Evolutionary conservation across 108 stramenopile species (phyloP).

Genomic region (Phaeodactylum tricornutum): DNA sequence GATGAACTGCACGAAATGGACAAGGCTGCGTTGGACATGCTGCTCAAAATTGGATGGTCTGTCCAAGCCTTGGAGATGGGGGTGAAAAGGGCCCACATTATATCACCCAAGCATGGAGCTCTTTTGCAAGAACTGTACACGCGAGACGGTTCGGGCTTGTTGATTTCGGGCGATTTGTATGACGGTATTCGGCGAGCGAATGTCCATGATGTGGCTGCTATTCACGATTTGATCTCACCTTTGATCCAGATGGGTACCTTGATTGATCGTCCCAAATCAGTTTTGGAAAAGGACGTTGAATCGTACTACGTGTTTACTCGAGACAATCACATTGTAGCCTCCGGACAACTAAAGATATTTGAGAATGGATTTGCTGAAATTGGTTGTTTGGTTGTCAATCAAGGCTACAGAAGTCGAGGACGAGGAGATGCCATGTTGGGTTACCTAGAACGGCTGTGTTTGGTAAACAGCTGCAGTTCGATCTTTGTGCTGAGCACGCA

Average conservation of each 20-base stretch:
- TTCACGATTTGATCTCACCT: constrained; percentile 81
- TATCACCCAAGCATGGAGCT: constrained; percentile 69
- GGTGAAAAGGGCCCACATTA: constrained; percentile 83
- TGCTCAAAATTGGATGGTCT: constrained; percentile 69
- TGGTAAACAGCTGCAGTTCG: constrained; percentile 47
- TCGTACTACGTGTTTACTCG: constrained; percentile 88
- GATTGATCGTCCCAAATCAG: constrained; percentile 63
- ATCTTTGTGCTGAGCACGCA: constrained; percentile 91
- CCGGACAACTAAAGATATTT: constrained; percentile 75
- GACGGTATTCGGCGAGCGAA: constrained; percentile 87
- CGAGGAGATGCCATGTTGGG: constrained; percentile 93
- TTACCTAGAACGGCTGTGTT: constrained; percentile 86
- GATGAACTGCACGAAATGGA: constrained; percentile 20
- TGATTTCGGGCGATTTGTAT: constrained; percentile 89
- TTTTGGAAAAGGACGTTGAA: constrained; percentile 70
- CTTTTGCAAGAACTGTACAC: constrained; percentile 94
- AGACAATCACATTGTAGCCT: constrained; percentile 79
- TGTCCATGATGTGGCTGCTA: constrained; percentile 74
- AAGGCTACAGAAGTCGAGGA: constrained; percentile 74
- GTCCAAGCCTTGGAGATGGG: constrained; percentile 75
- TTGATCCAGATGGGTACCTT: constrained; percentile 77
- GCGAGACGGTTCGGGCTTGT: constrained; percentile 86
- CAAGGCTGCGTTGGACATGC: constrained; percentile 32
- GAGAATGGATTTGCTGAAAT: constrained; percentile 87
- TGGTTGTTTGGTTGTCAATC: constrained; percentile 86